Percentiles rank a stretch among this genome's conserved stretches.
Evolutionary conservation across 2,329 filamentous ascomycete species (phyloP).

Genomic region (Fusarium miscanthi): DNA sequence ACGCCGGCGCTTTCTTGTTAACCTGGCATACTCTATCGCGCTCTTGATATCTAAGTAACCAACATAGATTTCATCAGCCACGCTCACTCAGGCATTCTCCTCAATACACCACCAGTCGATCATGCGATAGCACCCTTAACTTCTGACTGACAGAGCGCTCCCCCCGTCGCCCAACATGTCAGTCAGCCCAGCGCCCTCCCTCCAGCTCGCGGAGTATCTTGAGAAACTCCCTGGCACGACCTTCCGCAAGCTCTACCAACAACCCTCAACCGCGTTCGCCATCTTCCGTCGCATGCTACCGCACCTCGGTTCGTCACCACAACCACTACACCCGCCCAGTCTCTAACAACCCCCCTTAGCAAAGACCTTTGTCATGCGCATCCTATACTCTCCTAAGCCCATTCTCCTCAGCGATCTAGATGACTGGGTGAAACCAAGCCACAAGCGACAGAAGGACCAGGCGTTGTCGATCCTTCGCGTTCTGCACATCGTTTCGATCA

Average conservation of each 20-base stretch:
- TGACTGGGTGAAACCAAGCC: conserved; percentile 79
- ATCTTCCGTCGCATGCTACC: conserved; percentile 98
- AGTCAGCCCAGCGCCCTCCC: conserved; percentile 59
- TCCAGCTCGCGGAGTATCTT: conserved; percentile 85
- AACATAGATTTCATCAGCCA: too few species aligned
- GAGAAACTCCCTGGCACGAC: conserved; percentile 90
- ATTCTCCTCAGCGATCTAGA: conserved; percentile 85
- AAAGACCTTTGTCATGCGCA: conserved; percentile 94
- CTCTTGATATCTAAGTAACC: rapidly evolving
- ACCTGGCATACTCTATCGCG: rapidly evolving
- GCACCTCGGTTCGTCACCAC: conserved; percentile 73
- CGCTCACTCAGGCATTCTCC: not conserved
- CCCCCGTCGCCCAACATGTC: conserved; percentile 56
- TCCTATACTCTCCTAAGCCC: conserved; percentile 89
- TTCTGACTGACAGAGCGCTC: conserved; percentile 45
- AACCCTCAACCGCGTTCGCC: conserved; percentile 93
- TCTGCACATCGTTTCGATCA: conserved; percentile 85
- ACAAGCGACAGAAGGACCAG: conserved; percentile 78
- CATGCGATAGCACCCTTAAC: conserved; percentile 40
- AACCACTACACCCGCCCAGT: not conserved
- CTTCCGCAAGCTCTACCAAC: conserved; percentile 91
- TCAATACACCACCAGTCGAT: conserved; percentile 19
- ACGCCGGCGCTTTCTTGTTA: not conserved
- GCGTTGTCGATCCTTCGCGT: conserved; percentile 83
- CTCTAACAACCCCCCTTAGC: conserved; percentile 60